Base-by-base conservation (phyloP, 371 early-diverging fungal genomes). In the Actinomortierella wolfii region DNA sequence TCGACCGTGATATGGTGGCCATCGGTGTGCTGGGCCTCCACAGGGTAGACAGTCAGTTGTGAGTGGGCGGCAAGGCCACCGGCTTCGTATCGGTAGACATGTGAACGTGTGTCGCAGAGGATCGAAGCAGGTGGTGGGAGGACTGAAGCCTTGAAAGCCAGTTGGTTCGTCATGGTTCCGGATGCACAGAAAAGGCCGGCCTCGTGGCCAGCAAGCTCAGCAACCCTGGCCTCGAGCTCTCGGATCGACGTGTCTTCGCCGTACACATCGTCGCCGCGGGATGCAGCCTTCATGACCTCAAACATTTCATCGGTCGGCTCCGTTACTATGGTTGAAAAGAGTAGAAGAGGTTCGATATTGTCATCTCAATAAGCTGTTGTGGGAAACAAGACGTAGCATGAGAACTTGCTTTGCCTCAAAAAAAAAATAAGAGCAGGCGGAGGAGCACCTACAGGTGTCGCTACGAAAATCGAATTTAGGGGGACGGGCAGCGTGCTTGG, bases 131-230 rank as follows among this genome's bases (percentile, higher is more conserved):
- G 96, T 18, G 95, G 94, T 13, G 76, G 69, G 6, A 76, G 59
- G 25, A 96, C 76, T 47, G 91, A 92, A 1, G 89, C 79, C 28
- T 92, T 86, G 52, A 95, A 79, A 23, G 88, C 96, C 20, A 96
- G 68, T 76, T 96, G 92, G 81, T 97, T 97, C 45, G 92, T 80
- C 89, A 96, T 89, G 2, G 96, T 97, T 20, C 93, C 95, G 18
- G 89, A 84, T 0, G 89, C 82, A 56, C 91, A 90, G 74, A 95
- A 96, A 15, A 97, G 79, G 39, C 87, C 94, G 6, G 91, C 88
- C 61, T 93, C 89, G 59, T 94, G 87, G 41, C 92, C 92, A 47
- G 91, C 81, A 7, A 93, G 64, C 20, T 81, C 62, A 17, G 94
- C 92, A 4, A 92, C 84, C 45, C 80, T 78, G 2, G 71, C 64